Percentiles rank a stretch among this genome's conserved stretches.
Conservation (phyloP, 371 early-diverging fungal genomes). For the Nematocida sp. region DNA sequence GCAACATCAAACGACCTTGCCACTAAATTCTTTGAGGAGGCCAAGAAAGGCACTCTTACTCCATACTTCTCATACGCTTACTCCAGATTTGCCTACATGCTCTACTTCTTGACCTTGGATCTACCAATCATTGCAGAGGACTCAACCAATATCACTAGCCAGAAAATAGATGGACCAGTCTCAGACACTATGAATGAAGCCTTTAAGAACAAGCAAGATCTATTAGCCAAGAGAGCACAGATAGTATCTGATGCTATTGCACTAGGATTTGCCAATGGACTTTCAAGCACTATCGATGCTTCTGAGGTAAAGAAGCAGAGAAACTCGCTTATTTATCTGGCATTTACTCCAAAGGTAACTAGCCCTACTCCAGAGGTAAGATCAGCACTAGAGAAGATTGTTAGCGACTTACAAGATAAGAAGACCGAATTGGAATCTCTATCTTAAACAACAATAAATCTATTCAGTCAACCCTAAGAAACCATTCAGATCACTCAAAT, state of each 20-base stretch:
- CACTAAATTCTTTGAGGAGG: neutral
- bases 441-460: neutral
- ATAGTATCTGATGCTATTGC: constrained; percentile 2
- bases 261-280: constrained; percentile 1
- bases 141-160: neutral
- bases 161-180: neutral
- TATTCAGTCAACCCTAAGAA: no score
- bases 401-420: constrained; percentile 3
- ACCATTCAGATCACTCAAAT: no score
- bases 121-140: neutral
- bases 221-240: neutral
- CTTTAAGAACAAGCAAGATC: neutral
- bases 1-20: neutral
- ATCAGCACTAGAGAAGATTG: neutral
- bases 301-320: neutral
- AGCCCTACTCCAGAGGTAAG: neutral
- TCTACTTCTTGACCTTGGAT: constrained; percentile 39
- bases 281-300: constrained; percentile 5
- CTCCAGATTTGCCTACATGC: constrained; percentile 19
- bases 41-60: constrained; percentile 1
- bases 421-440: neutral
- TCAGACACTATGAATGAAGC: neutral
- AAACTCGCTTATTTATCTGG: neutral
- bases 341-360: constrained; percentile 15
- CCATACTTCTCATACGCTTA: constrained; percentile 28